Evolutionary conservation across 2,329 filamentous ascomycete species (phyloP).

Genomic region (Paracamarosporium sp.): DNA sequence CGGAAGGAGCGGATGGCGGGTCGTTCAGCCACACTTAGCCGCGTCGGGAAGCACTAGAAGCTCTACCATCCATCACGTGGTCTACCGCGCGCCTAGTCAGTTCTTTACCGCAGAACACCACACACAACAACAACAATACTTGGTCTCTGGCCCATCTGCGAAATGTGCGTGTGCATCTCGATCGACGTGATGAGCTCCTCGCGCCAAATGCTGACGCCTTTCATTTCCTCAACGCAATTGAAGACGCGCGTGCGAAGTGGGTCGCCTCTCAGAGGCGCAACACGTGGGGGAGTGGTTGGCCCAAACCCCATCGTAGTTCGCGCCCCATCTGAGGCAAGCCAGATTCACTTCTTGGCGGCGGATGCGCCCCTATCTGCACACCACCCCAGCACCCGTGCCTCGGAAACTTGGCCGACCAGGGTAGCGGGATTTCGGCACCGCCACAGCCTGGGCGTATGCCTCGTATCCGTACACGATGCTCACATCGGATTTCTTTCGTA

Average conservation of each 20-base stretch:
- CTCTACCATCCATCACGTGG: too few species aligned
- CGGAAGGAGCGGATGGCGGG: neutral
- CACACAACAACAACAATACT: too few species aligned
- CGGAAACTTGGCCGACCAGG: neutral
- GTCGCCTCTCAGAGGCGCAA: neutral
- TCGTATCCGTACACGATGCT: neutral
- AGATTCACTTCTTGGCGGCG: neutral
- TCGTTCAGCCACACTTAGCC: neutral
- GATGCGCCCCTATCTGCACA: neutral
- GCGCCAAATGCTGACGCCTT: neutral
- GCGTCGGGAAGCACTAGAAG: too few species aligned
- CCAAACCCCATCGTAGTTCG: neutral
- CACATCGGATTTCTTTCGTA: neutral
- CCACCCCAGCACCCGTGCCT: neutral
- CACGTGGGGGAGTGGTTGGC: conserved; percentile 4
- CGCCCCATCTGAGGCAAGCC: neutral
- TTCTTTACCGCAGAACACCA: too few species aligned
- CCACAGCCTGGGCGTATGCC: neutral
- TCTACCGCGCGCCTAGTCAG: too few species aligned
- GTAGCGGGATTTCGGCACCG: neutral
- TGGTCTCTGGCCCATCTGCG: too few species aligned
- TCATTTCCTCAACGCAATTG: neutral
- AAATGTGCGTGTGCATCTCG: too few species aligned
- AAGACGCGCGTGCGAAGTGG: neutral
- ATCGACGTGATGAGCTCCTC: neutral